Evolutionary conservation across 2,329 filamentous ascomycete species (phyloP).

Genomic region (Epichloe scottii): DNA sequence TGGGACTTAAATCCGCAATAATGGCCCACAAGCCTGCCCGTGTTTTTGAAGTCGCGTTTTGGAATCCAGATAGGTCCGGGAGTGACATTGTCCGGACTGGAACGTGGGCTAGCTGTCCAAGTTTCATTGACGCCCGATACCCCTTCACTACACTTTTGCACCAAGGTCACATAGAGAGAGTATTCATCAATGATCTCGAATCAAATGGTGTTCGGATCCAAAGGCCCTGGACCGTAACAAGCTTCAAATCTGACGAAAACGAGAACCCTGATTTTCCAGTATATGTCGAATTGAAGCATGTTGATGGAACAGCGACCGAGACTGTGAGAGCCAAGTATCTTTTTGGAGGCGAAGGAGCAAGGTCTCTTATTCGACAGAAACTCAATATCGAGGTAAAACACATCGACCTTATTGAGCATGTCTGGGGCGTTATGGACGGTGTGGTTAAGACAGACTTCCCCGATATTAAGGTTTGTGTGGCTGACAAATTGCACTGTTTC

Average conservation of each 20-base stretch:
- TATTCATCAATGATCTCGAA: constrained; percentile 53
- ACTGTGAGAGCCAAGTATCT: constrained; percentile 57
- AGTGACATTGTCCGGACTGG: constrained; percentile 52
- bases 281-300: constrained; percentile 61
- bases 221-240: constrained; percentile 51
- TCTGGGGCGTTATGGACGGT: constrained; percentile 68
- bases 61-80: constrained; percentile 47
- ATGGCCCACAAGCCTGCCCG: constrained; percentile 82
- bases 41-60: constrained; percentile 68
- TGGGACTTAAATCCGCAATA: constrained; percentile 77
- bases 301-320: constrained; percentile 59
- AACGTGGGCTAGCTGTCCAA: constrained; percentile 78
- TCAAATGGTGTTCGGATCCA: constrained; percentile 49
- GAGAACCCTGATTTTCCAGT: constrained; percentile 59
- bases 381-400: constrained; percentile 59
- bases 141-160: constrained; percentile 60
- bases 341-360: constrained; percentile 59
- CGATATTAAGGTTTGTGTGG: constrained; percentile 51
- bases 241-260: constrained; percentile 46
- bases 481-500: background rate
- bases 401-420: constrained; percentile 56
- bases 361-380: constrained; percentile 51
- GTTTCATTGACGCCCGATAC: constrained; percentile 63
- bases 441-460: constrained; percentile 63
- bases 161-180: constrained; percentile 58